A percentile compares a stretch with the other conserved stretches of the same genome.
Conservation (phyloP, 2,329 filamentous ascomycete genomes). For the Pyrenochaeta sp. region DNA sequence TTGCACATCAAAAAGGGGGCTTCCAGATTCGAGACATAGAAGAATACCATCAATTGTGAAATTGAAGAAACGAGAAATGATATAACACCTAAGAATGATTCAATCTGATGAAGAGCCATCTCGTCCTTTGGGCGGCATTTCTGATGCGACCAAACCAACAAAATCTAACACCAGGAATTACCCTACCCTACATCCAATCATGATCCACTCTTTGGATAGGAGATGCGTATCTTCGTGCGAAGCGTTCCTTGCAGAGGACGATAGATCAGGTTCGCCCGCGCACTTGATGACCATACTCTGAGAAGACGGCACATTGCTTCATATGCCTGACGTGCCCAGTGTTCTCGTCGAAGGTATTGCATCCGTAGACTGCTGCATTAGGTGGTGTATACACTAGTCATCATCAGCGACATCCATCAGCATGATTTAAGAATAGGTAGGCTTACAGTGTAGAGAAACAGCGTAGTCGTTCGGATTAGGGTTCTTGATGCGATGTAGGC, state of each 20-base stretch:
- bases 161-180: not conserved
- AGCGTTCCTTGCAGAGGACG: not conserved
- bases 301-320: conserved; percentile 42
- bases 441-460: conserved; percentile 79
- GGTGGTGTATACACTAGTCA: conserved; percentile 79
- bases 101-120: not conserved
- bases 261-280: not conserved
- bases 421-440: conserved; percentile 12
- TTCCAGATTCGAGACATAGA: not conserved
- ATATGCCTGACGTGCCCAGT: conserved; percentile 64
- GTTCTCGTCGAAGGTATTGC: conserved; percentile 79
- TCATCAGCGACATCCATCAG: conserved; percentile 6
- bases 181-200: not conserved
- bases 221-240: not conserved
- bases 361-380: conserved; percentile 84
- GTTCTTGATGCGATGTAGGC: conserved; percentile 84
- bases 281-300: conserved; percentile 39
- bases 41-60: not conserved
- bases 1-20: not conserved
- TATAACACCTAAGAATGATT: not conserved
- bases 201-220: not conserved
- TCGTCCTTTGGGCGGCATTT: not conserved
- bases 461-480: conserved; percentile 75
- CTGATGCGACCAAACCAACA: not conserved
- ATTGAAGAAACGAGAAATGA: not conserved